Conservation (phyloP, 179 eudicot genomes). For the Actinidia arguta region DNA sequence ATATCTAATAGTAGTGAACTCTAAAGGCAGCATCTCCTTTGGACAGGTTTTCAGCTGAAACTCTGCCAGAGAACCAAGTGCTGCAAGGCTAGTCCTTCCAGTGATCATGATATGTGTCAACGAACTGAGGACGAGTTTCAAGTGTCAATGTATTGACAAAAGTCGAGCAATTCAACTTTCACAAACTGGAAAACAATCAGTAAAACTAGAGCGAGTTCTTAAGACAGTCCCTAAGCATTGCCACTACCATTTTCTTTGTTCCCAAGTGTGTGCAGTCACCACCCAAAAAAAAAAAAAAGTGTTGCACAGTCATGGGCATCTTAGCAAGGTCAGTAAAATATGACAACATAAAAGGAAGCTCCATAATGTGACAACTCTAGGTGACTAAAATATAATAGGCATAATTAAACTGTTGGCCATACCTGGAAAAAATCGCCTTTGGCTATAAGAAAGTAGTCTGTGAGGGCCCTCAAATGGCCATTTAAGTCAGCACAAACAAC, state of each 20-base stretch:
- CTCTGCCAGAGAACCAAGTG: no score
- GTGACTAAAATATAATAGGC: not conserved
- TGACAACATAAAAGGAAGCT: not conserved
- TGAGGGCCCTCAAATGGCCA: constrained; percentile 97
- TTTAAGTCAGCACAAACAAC: constrained; percentile 96
- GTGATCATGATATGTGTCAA: not conserved
- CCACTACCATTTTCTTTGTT: not conserved
- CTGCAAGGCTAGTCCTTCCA: no score
- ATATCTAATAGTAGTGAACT: no score
- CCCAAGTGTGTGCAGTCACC: not conserved
- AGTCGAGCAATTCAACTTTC: no score
- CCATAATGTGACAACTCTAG: not conserved
- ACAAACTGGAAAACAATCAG: not conserved
- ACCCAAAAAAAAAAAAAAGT: no score
- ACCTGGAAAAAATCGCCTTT: constrained; percentile 99
- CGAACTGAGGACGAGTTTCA: not conserved
- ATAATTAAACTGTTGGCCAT: constrained; percentile 12
- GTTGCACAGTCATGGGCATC: not conserved
- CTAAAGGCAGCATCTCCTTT: no score
- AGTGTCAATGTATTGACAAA: no score
- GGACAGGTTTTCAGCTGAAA: no score
- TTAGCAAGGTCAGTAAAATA: not conserved
- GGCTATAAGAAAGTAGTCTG: constrained; percentile 95
- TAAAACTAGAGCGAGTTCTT: not conserved
- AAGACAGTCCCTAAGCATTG: not conserved